Base-by-base conservation (phyloP, 192 early-diverging fungal genomes). In the Kickxella alabastrina region DNA sequence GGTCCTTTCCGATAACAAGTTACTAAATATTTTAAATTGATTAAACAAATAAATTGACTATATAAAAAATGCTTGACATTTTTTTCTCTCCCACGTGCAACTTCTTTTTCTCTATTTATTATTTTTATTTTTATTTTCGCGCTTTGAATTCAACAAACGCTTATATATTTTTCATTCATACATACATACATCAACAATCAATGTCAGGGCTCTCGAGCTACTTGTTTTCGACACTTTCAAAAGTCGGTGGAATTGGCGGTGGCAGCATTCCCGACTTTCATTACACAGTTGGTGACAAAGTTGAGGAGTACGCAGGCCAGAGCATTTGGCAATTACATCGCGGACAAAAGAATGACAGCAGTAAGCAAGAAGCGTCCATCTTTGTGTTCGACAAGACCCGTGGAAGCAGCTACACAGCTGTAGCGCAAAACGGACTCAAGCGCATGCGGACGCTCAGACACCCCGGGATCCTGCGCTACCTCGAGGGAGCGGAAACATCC, bases 391-490 rank as follows among this genome's bases (percentile, higher is more conserved):
- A 92, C 63, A 73, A 80, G 38, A 48, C 57, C 15, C 78, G 78
- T 31, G 71, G 87, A 41, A 62, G 74, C 26, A 85, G 89, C 50
- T 83, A 78, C 50, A 49, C 92, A n/a, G 80, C 82, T 2, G 77
- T 93, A n/a, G 93, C 95, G 14, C 80, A 82, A 53, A 96, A 98
- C 59, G 87, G 89, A 2, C 83, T 93, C 50, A 88, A 87, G 65
- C 82, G 88, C 43, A 80, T 87, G 59, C 83, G 89, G 17, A 96
- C 94, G 10, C 78, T 98, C 44, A 80, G 94, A 43, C 92, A 97
- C 73, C 95, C 95, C 1, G 87, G 87, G 46, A 52, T 94, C 25
- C 69, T 95, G 42, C 79, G 79, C 28, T 97, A 88, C 64, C 45
- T 95, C 19, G 95, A 95, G 49, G 92, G 92, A 26, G 68, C 86